These are phyloP conservation scores for Pythium brachiatum DNA, from an alignment of 352 stramenopile genomes.

Conservation along the genomic window DNA sequence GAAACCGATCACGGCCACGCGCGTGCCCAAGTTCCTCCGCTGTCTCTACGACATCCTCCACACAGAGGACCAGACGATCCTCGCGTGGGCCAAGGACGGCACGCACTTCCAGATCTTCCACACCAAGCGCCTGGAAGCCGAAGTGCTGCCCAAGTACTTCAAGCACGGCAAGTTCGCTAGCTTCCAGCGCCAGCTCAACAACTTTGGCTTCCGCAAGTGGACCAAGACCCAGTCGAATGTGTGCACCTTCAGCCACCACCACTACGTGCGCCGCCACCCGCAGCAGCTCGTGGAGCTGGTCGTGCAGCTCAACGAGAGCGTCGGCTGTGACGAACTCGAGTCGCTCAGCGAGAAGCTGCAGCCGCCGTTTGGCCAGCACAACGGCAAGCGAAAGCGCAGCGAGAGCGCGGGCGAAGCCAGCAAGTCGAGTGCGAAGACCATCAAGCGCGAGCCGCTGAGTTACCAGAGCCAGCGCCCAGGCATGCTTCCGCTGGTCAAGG, in stretches of 20 bases:
- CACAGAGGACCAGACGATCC: slow-evolving; percentile 60
- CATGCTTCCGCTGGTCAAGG: slow-evolving; percentile 14
- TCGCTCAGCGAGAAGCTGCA: not conserved
- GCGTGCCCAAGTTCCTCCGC: slow-evolving; percentile 77
- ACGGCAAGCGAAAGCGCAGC: slow-evolving; percentile 23
- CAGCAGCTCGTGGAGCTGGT: slow-evolving; percentile 58
- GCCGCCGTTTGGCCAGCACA: slow-evolving; percentile 2
- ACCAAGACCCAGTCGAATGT: slow-evolving; percentile 80
- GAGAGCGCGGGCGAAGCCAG: slow-evolving; percentile 15
- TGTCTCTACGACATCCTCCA: slow-evolving; percentile 81
- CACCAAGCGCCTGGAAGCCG: slow-evolving; percentile 53
- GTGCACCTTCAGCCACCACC: slow-evolving; percentile 76
- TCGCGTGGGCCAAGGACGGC: slow-evolving; percentile 68
- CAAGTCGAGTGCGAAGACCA: slow-evolving; percentile 9
- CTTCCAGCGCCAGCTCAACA: slow-evolving; percentile 92
- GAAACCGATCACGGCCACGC: slow-evolving; percentile 25
- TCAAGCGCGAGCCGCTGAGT: slow-evolving; percentile 16
- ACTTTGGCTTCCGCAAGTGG: slow-evolving; percentile 91
- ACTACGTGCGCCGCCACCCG: slow-evolving; percentile 59
- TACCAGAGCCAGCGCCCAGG: not conserved
- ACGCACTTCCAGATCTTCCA: slow-evolving; percentile 71
- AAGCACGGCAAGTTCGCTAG: slow-evolving; percentile 93
- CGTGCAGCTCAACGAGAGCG: slow-evolving; percentile 21
- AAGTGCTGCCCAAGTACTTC: slow-evolving; percentile 92
- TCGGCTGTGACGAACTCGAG: not conserved